Evolutionary conservation across 2,329 filamentous ascomycete species (phyloP), one percentile per base, ranked within the genome.

Genomic region (Fusarium neocosmosporiellum): DNA sequence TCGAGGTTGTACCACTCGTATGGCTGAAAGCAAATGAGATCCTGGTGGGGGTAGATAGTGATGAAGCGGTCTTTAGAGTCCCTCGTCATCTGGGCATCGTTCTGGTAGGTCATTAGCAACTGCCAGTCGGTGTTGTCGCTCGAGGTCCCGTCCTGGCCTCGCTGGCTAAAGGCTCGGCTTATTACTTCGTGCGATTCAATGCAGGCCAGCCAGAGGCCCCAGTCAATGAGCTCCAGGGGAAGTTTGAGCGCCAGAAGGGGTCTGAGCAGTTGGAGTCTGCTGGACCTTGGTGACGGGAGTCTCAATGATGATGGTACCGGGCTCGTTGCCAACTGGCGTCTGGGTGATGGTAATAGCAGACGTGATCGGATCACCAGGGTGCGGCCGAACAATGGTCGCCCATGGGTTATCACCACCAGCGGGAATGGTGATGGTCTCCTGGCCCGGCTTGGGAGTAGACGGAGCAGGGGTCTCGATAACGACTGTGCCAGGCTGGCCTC

Each of bases 291-390:
- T 64, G n/a, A 22, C 16, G 5, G 71, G 71, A 2, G 71, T 74
- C 41, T 73, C 71, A 9, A 73, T 57, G 5, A 73, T 69, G 14
- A 73, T 63, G 2, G 71, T 73, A 3, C 71, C 71, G 36, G 71
- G 71, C 14, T 69, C 55, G 6, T 57, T 60, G 16, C 73, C 73
- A 13, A 34, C 27, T 0, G 71, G 59, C 6, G 59, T 34, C 48
- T 71, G 71, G 7, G 71, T 73, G 34, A 73, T 65, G 3, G 71
- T 73, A 8, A 74, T 71, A 34, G 71, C 67, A 5, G 50, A 36
- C 13, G 71, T 63, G 14, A 73, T 73, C 11, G 71, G 58, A 4
- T 73, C 71, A 16, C 71, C 71, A 8, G 64, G 67, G n/a, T 73
- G 71, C 7, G 71, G 71, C 27, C 71, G 57, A 29, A 71, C 73